phyloP scores from a whole-genome alignment of 495 filamentous ascomycete genomes.

The Letharia columbiana region DNA sequence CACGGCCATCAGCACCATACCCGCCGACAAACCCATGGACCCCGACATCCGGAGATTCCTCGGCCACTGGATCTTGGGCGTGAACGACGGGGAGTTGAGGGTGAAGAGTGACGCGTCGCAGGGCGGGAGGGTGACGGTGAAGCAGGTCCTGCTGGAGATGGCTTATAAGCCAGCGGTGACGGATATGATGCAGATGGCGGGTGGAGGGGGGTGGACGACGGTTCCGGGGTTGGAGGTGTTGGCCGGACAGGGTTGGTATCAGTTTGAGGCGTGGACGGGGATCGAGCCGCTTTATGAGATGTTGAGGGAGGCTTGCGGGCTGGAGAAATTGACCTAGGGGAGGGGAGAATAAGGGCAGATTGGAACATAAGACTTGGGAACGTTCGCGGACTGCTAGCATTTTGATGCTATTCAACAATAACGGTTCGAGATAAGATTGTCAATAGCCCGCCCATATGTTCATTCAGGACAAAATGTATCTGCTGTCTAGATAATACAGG shows the following conservation, averaged over 20 bases:
- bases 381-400: neutral
- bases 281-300: conserved; percentile 22
- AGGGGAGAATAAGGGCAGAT: neutral
- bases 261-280: conserved; percentile 32
- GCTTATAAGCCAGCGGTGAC: conserved; percentile 86
- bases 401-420: neutral
- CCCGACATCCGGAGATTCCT: conserved; percentile 58
- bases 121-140: neutral
- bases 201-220: conserved; percentile 72
- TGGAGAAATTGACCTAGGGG: neutral
- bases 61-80: conserved; percentile 43
- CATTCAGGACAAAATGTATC: neutral
- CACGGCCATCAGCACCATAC: conserved; percentile 83
- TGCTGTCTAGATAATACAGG: neutral
- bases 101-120: neutral
- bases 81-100: conserved; percentile 26
- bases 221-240: conserved; percentile 86
- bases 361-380: neutral
- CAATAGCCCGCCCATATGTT: neutral
- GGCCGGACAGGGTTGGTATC: conserved; percentile 78
- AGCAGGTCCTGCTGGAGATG: conserved; percentile 82
- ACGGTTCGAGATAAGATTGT: neutral
- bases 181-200: conserved; percentile 74
- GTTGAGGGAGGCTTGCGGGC: conserved; percentile 12
- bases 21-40: conserved; percentile 81